These are phyloP conservation scores for Ophiostoma himal-ulmi DNA, from an alignment of 2,329 filamentous ascomycete species.

Conservation along the genomic window DNA sequence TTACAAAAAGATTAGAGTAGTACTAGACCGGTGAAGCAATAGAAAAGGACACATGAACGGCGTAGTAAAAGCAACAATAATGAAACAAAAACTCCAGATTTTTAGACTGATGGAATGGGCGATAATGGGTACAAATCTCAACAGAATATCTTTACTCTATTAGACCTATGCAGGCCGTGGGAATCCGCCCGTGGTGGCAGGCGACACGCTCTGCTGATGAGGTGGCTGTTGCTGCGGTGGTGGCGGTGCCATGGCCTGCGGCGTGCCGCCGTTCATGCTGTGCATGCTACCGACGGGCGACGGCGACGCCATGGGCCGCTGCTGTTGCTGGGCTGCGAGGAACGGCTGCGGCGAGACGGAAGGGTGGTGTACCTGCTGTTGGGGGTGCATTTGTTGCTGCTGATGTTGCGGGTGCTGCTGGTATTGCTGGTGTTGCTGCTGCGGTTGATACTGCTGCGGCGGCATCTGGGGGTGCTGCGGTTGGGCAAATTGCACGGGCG, in stretches of 20 bases:
- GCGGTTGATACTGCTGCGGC: conserved; percentile 10
- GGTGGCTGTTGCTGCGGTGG: conserved; percentile 6
- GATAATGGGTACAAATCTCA: not conserved
- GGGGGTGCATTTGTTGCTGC: not conserved
- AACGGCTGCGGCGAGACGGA: not conserved
- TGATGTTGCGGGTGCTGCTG: not conserved
- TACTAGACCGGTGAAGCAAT: no score
- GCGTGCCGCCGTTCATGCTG: conserved; percentile 5
- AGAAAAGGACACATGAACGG: not conserved
- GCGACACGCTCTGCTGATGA: conserved; percentile 25
- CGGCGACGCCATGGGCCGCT: conserved; percentile 9
- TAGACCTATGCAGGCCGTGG: conserved; percentile 18
- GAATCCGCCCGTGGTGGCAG: conserved; percentile 23
- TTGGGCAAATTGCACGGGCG: conserved; percentile 28
- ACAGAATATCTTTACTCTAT: not conserved
- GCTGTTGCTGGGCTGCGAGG: conserved; percentile 12
- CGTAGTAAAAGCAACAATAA: not conserved
- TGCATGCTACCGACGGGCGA: conserved; percentile 12
- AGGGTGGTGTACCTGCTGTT: not conserved
- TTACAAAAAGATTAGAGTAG: no score
- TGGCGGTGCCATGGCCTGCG: not conserved
- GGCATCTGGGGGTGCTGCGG: not conserved
- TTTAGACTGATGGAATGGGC: no score
- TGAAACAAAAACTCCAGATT: not conserved
- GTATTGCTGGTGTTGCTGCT: not conserved